Conservation (phyloP, 352 stramenopile genomes). For the Phytophthora constricta region DNA sequence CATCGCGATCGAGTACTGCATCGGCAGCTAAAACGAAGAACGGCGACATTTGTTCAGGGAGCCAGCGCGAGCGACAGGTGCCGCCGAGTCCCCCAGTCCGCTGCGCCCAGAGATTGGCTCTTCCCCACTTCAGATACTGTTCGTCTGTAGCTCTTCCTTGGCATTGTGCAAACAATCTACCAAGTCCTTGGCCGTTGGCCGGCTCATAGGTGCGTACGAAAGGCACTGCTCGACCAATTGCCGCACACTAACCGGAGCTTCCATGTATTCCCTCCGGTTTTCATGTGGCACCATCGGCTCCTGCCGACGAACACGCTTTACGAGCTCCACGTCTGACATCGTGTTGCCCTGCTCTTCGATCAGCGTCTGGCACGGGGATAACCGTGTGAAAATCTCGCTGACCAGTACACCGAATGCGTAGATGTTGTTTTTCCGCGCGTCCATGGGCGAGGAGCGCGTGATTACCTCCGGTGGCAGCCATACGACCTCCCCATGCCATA, state of each 20-base stretch:
- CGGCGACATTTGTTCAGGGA: constrained; percentile 33
- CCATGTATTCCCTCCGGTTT: constrained; percentile 47
- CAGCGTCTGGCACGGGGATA: constrained; percentile 53
- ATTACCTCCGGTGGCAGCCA: constrained; percentile 67
- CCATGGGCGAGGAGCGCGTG: constrained; percentile 49
- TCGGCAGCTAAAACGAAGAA: constrained; percentile 39
- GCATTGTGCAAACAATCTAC: constrained; percentile 50
- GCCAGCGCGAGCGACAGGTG: constrained; percentile 24
- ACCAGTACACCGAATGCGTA: constrained; percentile 74
- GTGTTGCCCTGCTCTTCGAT: constrained; percentile 59
- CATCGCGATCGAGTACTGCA: constrained; percentile 12
- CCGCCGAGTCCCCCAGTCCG: constrained; percentile 25
- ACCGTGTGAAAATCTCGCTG: constrained; percentile 63
- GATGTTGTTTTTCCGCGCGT: constrained; percentile 60
- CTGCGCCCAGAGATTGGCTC: constrained; percentile 25
- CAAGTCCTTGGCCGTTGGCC: constrained; percentile 57
- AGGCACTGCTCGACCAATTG: constrained; percentile 56
- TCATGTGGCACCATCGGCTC: constrained; percentile 54
- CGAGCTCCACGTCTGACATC: constrained; percentile 58
- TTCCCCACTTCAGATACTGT: constrained; percentile 39
- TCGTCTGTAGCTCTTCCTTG: constrained; percentile 42
- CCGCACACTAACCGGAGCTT: constrained; percentile 45
- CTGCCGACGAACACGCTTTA: constrained; percentile 40
- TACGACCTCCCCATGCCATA: constrained; percentile 61
- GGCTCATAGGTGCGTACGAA: constrained; percentile 55